Base-by-base conservation (phyloP, 2,329 filamentous ascomycete genomes). In the Nothophaeocryptopus gaeumannii region DNA sequence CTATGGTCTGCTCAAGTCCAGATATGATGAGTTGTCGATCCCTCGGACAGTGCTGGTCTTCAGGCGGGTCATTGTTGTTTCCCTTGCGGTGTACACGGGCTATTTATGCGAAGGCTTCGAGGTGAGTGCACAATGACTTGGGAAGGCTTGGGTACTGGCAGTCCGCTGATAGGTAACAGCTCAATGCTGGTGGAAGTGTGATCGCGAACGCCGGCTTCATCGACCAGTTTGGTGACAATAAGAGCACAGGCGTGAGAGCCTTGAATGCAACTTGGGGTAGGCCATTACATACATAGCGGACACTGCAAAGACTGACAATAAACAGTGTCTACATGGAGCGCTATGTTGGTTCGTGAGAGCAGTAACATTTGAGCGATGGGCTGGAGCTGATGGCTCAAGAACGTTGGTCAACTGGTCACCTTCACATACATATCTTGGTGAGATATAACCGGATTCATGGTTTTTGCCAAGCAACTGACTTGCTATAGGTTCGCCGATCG, bases 1-100 rank as follows among this genome's bases (percentile, higher is more conserved):
- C 32, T 45, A 36, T 15, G 44, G 36, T 31, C 44, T 46, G 1
- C 8, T 46, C n/a, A 46, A 46, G 44, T 46, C 44, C 11, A 46
- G 44, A 46, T 46, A 46, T n/a, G 44, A 46, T 16, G 44, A 46
- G 35, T 26, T 46, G 8, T 46, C 44, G n/a, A 46, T 46, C 26
- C 35, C 13, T 2, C 44, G 44, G 8, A 46, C 44, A 7, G 11
- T 46, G 20, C 33, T 26, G 44, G 44, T 46, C 12, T 46, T 46
- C 35, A 46, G 31, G 36, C 44, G 44, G 3, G 36, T 46, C 3
- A 31, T 46, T 20, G 8, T 46, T 5, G 44, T 46, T 8, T 31
- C 44, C 10, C 44, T 46, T 11, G 44, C 44, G 11, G 44, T 46
- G 8, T 46, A 46, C 36, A 46, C 44, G 4, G 44, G 44, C 0